phyloP scores from a whole-genome alignment of 106 monocot genomes.

The Dendrobium catenatum region DNA sequence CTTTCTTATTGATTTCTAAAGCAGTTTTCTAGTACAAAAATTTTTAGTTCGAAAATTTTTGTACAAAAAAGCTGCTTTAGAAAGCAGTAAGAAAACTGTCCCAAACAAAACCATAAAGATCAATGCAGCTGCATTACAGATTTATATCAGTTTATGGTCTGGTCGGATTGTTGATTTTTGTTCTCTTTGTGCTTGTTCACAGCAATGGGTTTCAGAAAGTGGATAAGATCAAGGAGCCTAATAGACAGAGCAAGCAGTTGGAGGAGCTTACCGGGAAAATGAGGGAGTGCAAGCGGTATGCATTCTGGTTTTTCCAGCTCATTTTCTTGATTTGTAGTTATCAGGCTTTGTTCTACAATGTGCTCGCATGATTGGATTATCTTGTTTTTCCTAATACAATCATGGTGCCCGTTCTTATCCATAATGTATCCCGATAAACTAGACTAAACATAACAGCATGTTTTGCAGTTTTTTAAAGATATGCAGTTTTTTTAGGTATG shows the following conservation, averaged over 20 bases:
- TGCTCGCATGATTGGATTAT: neutral
- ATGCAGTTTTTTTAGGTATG: neutral
- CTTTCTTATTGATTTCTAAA: too few relatives aligned
- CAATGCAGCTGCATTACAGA: neutral
- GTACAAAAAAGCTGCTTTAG: too few relatives aligned
- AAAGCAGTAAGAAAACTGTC: too few relatives aligned
- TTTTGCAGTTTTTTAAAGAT: neutral
- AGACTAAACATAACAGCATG: neutral
- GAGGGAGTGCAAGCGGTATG: constrained; percentile 17
- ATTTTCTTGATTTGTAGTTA: neutral
- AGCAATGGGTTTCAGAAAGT: constrained; percentile 48
- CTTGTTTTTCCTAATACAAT: neutral
- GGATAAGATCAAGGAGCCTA: constrained; percentile 43
- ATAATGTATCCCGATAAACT: neutral
- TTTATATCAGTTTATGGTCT: neutral
- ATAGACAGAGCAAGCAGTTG: constrained; percentile 32
- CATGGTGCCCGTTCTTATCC: too few relatives aligned
- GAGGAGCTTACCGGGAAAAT: constrained; percentile 36
- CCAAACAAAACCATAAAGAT: too few relatives aligned
- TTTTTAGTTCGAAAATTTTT: too few relatives aligned
- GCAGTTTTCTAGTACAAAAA: too few relatives aligned
- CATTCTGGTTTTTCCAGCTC: neutral
- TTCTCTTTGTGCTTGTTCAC: constrained; percentile 4
- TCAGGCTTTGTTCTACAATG: neutral
- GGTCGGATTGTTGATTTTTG: neutral